Percentiles rank a stretch among this genome's conserved stretches.
phyloP scores from a whole-genome alignment of 2,329 filamentous ascomycete genomes.

The Acrocalymma vagum region DNA sequence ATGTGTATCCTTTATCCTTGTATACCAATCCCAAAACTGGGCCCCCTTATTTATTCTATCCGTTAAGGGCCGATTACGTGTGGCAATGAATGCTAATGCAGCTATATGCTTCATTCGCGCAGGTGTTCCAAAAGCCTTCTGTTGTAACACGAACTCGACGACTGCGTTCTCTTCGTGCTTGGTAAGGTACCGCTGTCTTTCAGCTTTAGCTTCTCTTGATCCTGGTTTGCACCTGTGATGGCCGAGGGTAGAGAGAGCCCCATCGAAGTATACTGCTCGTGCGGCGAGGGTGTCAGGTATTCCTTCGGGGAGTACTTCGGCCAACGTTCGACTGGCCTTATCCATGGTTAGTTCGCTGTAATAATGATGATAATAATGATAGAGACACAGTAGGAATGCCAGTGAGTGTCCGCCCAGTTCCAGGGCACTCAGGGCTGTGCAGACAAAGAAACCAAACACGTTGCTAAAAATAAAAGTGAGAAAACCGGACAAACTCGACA shows the following conservation, averaged over 20 bases:
- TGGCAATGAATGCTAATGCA: slow-evolving; percentile 18
- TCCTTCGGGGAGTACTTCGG: slow-evolving; percentile 9
- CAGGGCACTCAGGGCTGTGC: too few relatives aligned
- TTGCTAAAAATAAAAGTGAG: slow-evolving; percentile 5
- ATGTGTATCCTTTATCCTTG: too few relatives aligned
- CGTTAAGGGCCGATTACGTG: slow-evolving; percentile 8
- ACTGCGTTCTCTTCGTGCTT: slow-evolving; percentile 37
- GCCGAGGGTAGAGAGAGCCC: slow-evolving; percentile 17
- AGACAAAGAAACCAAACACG: slow-evolving; percentile 3
- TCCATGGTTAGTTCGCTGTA: slow-evolving; percentile 5
- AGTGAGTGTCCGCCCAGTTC: neutral
- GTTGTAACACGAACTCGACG: slow-evolving; percentile 23
- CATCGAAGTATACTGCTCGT: slow-evolving; percentile 21
- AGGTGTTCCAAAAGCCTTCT: slow-evolving; percentile 21
- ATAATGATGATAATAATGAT: neutral
- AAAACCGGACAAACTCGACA: slow-evolving; percentile 1
- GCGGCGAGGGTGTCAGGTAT: slow-evolving; percentile 13
- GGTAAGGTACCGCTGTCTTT: slow-evolving; percentile 38
- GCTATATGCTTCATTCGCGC: slow-evolving; percentile 26
- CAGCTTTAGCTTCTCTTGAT: slow-evolving; percentile 35
- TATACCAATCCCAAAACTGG: too few relatives aligned
- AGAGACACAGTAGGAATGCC: neutral
- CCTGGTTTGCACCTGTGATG: slow-evolving; percentile 27
- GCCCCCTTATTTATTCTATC: slow-evolving; percentile 7
- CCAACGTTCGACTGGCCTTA: slow-evolving; percentile 16